Evolutionary conservation across 768 basidiomycete genomes (phyloP), one percentile per base, ranked within the genome.

Genomic region (Leucogyrophana mollusca): DNA sequence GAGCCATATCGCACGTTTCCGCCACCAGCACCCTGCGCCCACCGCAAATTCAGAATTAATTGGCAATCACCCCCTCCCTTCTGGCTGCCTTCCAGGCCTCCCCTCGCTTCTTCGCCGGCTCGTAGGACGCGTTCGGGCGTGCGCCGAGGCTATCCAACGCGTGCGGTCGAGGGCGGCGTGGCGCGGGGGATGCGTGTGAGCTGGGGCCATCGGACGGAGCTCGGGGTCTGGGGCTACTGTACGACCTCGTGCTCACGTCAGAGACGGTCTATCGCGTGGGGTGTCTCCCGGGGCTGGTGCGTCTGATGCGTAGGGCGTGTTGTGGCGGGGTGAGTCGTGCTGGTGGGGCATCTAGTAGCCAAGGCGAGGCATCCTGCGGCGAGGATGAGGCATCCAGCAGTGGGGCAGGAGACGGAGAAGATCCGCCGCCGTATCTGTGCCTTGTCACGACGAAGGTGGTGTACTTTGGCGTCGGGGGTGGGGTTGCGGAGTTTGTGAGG

Each of bases 381-480:
- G n/a, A n/a, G n/a, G n/a, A n/a, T n/a, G n/a, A n/a, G n/a, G n/a
- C n/a, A n/a, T n/a, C n/a, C n/a, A n/a, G n/a, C n/a, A n/a, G n/a
- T n/a, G n/a, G n/a, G n/a, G n/a, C n/a, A n/a, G n/a, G n/a, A n/a
- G n/a, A n/a, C n/a, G n/a, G n/a, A n/a, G n/a, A n/a, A n/a, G n/a
- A n/a, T n/a, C n/a, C n/a, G n/a, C n/a, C 37, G 13, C 30, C 49
- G 13, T 66, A 62, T 52, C 36, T 73, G 4, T 90, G 86, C 54
- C 78, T 96, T 7, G 86, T 96, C 3, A 93, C 93, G 2, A 90
- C 89, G 1, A 98, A 97, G 64, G 77, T 92, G 11, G 66, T 97
- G 16, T 97, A 97, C 62, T 97, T 98, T 62, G 95, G 95, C 6
- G 92, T 97, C 4, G 94, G 94, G 1, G 94, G 95, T 0, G 90